Evolutionary conservation across 2,329 filamentous ascomycete species (phyloP), one percentile per base, ranked within the genome.

Genomic region (Knufia petricola): DNA sequence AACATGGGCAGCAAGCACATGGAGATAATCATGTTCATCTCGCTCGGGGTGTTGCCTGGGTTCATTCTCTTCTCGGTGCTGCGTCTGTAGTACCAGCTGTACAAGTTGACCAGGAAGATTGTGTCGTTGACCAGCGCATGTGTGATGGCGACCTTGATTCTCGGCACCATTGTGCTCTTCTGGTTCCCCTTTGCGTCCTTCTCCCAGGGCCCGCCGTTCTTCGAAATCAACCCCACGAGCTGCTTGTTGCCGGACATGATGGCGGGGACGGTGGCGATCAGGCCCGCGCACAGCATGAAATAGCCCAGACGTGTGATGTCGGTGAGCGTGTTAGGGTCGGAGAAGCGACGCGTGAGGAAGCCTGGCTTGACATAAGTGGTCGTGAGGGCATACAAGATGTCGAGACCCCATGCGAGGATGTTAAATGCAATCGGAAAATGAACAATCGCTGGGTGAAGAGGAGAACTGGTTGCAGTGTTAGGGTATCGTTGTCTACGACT

Each of bases 371-470:
- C 40, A 38, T 50, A 58, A 20, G 48, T 48, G 9, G 54, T 51
- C 17, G 57, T 59, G 13, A 59, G 43, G 37, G 51, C 54, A 36
- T 58, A 59, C 34, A 59, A 47, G 37, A 59, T 55, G 51, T 59
- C 57, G 12, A 59, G 52, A 34, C 49, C 52, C 57, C 57, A 59
- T 12, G 55, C 50, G 43, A 58, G 52, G n/a, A 43, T 52, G 54
- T 56, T 58, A 50, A 59, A 58, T 45, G 55, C 57, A 44, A 59
- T 59, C 19, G 57, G 57, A 44, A 59, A 59, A 50, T 59, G 57
- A 7, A 59, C 53, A 19, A 58, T 26, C 23, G 52, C 57, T 40
- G 57, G 55, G 46, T 59, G 57, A n/a, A 34, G 39, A 19, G 57
- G 57, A 28, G 50, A 46, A 17, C 57, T 59, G 40, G 3, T 34